A percentile compares a stretch with the other conserved stretches of the same genome.
Evolutionary conservation across 768 basidiomycete species (phyloP).

Genomic region (Hypsizygus marmoreus): DNA sequence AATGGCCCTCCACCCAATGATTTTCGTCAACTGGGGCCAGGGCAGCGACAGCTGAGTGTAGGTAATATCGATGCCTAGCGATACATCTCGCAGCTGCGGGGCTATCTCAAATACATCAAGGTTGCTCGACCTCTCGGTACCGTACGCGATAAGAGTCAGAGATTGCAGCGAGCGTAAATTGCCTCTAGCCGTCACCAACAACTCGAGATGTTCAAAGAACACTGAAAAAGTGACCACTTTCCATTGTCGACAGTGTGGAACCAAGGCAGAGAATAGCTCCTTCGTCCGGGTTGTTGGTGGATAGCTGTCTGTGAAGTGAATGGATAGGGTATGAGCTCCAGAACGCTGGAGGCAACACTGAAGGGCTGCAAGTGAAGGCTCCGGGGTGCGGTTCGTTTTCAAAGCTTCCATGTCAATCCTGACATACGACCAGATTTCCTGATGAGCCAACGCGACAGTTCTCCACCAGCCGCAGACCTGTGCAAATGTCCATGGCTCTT

Average conservation of each 20-base stretch:
- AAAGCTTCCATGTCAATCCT: not conserved
- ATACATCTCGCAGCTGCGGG: not conserved
- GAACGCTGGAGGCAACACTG: not conserved
- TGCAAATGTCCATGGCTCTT: not conserved
- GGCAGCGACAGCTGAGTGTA: too few relatives aligned
- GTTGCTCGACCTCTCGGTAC: not conserved
- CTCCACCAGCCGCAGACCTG: constrained; percentile 1
- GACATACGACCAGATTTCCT: constrained; percentile 2
- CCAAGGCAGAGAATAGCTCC: not conserved
- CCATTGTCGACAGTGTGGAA: not conserved
- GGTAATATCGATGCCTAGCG: not conserved
- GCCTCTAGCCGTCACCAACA: not conserved
- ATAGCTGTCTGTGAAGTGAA: not conserved
- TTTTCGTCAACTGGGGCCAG: too few relatives aligned
- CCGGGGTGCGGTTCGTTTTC: not conserved
- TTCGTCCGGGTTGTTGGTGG: not conserved
- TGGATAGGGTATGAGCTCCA: not conserved
- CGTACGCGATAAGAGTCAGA: not conserved
- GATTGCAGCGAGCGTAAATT: not conserved
- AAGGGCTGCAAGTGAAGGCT: not conserved
- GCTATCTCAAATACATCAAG: constrained; percentile 2
- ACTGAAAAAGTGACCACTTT: not conserved
- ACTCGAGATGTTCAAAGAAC: not conserved
- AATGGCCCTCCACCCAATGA: too few relatives aligned
- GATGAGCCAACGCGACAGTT: not conserved